Percentiles rank a stretch among this genome's conserved stretches.
These are phyloP conservation scores for Trametes hirsuta DNA, from an alignment of 1,284 basidiomycete genomes.

Conservation along the genomic window DNA sequence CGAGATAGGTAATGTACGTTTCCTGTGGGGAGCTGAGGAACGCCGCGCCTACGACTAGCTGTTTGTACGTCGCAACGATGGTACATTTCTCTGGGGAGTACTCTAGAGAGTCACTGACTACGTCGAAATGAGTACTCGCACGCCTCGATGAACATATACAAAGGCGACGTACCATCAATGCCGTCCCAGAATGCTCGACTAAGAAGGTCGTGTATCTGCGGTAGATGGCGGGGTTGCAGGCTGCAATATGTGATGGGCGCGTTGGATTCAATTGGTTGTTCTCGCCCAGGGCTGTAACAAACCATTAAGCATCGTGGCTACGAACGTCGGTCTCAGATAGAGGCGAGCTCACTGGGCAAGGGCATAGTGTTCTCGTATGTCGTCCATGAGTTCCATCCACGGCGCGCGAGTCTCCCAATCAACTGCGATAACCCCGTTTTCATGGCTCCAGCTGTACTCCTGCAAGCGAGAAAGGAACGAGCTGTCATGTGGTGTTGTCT, in stretches of 20 bases:
- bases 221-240: slow-evolving; percentile 60
- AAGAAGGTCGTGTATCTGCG: slow-evolving; percentile 71
- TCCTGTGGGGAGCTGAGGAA: slow-evolving; percentile 78
- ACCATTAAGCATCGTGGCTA: too few species aligned
- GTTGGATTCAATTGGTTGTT: slow-evolving; percentile 41
- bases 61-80: slow-evolving; percentile 69
- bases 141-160: neutral
- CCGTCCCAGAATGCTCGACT: slow-evolving; percentile 71
- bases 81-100: slow-evolving; percentile 71
- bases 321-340: neutral
- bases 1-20: slow-evolving; percentile 79
- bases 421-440: slow-evolving; percentile 44
- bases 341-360: slow-evolving; percentile 55
- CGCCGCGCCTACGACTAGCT: slow-evolving; percentile 73
- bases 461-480: slow-evolving; percentile 67
- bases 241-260: slow-evolving; percentile 68
- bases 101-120: slow-evolving; percentile 70
- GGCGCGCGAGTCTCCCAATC: slow-evolving; percentile 73
- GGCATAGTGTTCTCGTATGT: slow-evolving; percentile 64
- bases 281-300: slow-evolving; percentile 54
- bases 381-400: slow-evolving; percentile 75
- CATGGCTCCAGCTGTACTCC: slow-evolving; percentile 35
- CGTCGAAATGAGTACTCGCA: slow-evolving; percentile 1
- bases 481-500: slow-evolving; percentile 60
- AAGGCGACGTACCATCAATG: slow-evolving; percentile 59